Evolutionary conservation across 1,139 yeast genomes (phyloP).

Genomic region (Pichia sp.): DNA sequence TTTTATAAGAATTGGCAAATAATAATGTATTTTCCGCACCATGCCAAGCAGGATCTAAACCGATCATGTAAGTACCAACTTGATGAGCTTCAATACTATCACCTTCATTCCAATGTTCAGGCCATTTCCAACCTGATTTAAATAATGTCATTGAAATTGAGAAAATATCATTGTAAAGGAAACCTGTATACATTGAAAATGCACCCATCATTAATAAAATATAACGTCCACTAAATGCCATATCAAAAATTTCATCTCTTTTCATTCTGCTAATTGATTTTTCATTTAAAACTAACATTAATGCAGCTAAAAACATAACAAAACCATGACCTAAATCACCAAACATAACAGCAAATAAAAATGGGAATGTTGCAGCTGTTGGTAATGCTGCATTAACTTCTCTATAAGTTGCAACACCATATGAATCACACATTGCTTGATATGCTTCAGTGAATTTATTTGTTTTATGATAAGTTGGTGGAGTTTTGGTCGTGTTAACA

Average conservation of each 20-base stretch:
- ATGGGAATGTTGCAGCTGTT: conserved; percentile 74
- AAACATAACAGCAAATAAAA: conserved; percentile 84
- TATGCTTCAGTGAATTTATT: conserved; percentile 73
- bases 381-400: conserved; percentile 80
- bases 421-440: conserved; percentile 74
- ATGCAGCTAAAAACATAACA: conserved; percentile 54
- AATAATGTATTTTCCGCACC: conserved; percentile 71
- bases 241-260: conserved; percentile 73
- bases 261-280: conserved; percentile 51
- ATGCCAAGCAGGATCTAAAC: conserved; percentile 77
- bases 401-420: conserved; percentile 69
- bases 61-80: conserved; percentile 58
- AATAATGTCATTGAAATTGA: conserved; percentile 72
- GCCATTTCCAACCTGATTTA: conserved; percentile 74
- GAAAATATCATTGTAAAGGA: conserved; percentile 69
- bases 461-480: conserved; percentile 74
- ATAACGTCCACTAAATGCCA: conserved; percentile 75
- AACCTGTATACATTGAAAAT: conserved; percentile 74
- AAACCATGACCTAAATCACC: conserved; percentile 84
- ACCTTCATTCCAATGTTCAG: conserved; percentile 50
- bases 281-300: conserved; percentile 54
- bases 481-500: conserved; percentile 59
- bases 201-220: conserved; percentile 68
- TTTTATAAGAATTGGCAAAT: conserved; percentile 73
- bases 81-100: conserved; percentile 49